These are phyloP conservation scores for Pseudogymnoascus pannorum DNA, from an alignment of 2,329 filamentous ascomycete species.

Conservation along the genomic window DNA sequence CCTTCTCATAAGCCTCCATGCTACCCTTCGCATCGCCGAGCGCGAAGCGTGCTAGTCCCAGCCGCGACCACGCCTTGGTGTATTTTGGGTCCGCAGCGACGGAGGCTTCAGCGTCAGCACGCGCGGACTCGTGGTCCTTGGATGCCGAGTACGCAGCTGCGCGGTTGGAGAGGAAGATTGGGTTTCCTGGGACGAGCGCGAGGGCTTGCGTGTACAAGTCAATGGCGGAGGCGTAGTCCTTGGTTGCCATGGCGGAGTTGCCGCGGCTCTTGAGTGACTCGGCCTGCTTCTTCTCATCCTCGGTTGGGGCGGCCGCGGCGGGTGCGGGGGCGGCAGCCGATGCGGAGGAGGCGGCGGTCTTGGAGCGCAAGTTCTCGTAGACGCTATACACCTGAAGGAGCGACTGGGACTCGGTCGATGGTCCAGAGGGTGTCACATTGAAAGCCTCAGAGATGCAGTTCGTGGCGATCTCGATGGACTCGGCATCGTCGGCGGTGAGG, in stretches of 20 bases:
- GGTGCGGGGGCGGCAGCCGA: constrained; percentile 38
- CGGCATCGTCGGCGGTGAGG: constrained; percentile 77
- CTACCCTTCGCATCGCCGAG: constrained; percentile 83
- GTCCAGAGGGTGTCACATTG: constrained; percentile 81
- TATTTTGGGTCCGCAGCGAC: constrained; percentile 83
- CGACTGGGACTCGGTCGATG: constrained; percentile 68
- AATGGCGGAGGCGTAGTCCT: constrained; percentile 79
- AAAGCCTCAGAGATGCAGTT: constrained; percentile 95
- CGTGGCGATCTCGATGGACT: constrained; percentile 87
- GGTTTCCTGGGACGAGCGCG: constrained; percentile 71
- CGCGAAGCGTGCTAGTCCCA: constrained; percentile 86
- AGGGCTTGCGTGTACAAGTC: constrained; percentile 85
- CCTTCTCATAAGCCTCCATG: constrained; percentile 90
- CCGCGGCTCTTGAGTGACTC: constrained; percentile 84
- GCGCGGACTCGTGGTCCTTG: constrained; percentile 76
- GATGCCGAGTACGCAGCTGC: constrained; percentile 86
- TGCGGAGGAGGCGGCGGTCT: constrained; percentile 32
- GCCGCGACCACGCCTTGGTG: constrained; percentile 92
- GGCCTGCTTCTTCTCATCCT: constrained; percentile 66
- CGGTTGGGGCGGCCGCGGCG: constrained; percentile 29
- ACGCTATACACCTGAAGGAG: constrained; percentile 88
- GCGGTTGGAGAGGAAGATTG: constrained; percentile 96
- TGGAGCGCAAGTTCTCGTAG: constrained; percentile 82
- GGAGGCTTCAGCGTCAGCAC: constrained; percentile 83
- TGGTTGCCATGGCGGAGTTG: constrained; percentile 90